A percentile compares a stretch with the other conserved stretches of the same genome.
Conservation (phyloP, 108 stramenopile species). For the Craspedostauros australis region DNA sequence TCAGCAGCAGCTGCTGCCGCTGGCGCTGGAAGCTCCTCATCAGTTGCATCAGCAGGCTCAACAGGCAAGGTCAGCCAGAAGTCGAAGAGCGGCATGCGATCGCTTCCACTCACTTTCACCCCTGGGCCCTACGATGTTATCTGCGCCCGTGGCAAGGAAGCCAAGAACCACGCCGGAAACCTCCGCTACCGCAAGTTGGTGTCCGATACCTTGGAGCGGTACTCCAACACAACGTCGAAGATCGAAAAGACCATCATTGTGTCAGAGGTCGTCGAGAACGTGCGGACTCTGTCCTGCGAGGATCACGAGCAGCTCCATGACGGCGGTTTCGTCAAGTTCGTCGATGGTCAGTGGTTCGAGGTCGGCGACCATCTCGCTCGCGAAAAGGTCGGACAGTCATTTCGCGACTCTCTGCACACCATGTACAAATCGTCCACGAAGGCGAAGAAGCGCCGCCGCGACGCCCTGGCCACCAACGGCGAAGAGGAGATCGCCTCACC, state of each 20-base stretch:
- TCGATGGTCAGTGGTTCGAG: slow-evolving; percentile 21
- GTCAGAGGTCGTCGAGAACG: slow-evolving; percentile 20
- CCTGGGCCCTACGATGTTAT: slow-evolving; percentile 16
- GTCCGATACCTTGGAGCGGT: slow-evolving; percentile 4
- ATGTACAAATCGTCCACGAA: slow-evolving; percentile 35
- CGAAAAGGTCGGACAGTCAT: slow-evolving; percentile 38
- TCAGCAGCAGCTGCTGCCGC: too few relatives aligned
- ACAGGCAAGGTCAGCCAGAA: not conserved
- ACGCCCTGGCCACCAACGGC: too few relatives aligned
- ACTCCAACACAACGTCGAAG: slow-evolving; percentile 9
- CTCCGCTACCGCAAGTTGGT: slow-evolving; percentile 9
- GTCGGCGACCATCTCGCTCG: slow-evolving; percentile 22
- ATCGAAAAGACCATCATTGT: slow-evolving; percentile 22
- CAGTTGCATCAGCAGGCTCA: too few relatives aligned
- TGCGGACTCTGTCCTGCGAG: too few relatives aligned
- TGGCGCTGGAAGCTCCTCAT: too few relatives aligned
- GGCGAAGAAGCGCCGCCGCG: slow-evolving; percentile 26
- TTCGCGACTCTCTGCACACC: slow-evolving; percentile 31
- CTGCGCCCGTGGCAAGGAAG: slow-evolving; percentile 22
- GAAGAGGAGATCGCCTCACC: too few relatives aligned
- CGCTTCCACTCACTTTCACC: not conserved
- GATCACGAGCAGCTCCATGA: slow-evolving; percentile 3
- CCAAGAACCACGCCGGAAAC: slow-evolving; percentile 25
- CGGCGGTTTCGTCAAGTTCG: slow-evolving; percentile 20
- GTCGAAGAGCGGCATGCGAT: not conserved